These are phyloP conservation scores for Aspergillus caelatus DNA, from an alignment of 2,329 filamentous ascomycete genomes.

Conservation along the genomic window DNA sequence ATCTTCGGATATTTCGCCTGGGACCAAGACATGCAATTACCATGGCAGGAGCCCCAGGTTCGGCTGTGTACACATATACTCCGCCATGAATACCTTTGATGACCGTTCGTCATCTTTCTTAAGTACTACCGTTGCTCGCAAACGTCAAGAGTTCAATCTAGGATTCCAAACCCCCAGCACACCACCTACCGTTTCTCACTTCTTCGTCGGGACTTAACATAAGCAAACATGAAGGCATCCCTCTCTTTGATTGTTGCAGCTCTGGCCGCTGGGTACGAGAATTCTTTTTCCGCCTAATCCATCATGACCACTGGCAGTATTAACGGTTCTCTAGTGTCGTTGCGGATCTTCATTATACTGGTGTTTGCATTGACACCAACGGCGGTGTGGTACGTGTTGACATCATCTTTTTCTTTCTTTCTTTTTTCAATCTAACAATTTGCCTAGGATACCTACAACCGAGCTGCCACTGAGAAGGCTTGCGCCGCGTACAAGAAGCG, in stretches of 20 bases:
- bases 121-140: neutral
- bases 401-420: neutral
- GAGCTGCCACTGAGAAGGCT: slow-evolving; percentile 20
- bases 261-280: slow-evolving; percentile 11
- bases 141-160: neutral
- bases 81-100: neutral
- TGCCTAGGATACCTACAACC: slow-evolving; percentile 18
- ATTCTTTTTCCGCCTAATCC: neutral
- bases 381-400: slow-evolving; percentile 16
- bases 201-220: neutral
- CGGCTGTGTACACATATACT: neutral
- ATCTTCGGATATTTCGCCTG: neutral
- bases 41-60: neutral
- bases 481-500: slow-evolving; percentile 24
- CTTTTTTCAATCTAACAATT: neutral
- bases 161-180: neutral
- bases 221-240: slow-evolving; percentile 7
- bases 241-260: slow-evolving; percentile 10
- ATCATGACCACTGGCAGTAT: neutral
- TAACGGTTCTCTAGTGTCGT: slow-evolving; percentile 12
- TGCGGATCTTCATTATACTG: slow-evolving; percentile 18
- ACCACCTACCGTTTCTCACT: neutral
- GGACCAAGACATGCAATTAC: slow-evolving; percentile 1
- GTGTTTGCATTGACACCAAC: slow-evolving; percentile 19
- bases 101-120: neutral